Percentiles rank a stretch among this genome's conserved stretches.
These are phyloP conservation scores for Polychaeton citri DNA, from an alignment of 2,329 filamentous ascomycete genomes.

Conservation along the genomic window DNA sequence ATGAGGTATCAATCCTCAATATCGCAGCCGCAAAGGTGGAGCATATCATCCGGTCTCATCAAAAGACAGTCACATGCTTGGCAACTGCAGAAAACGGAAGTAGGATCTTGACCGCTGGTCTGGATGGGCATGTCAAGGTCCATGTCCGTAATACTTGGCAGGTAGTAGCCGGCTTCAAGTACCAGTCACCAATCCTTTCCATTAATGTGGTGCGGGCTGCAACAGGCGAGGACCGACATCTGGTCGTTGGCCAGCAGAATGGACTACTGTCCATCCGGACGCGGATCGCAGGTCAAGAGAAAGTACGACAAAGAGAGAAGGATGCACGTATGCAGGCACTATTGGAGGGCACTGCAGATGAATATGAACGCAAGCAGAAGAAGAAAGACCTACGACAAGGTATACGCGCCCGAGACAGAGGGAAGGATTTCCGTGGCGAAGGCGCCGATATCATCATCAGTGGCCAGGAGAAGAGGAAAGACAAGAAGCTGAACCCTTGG, in stretches of 20 bases:
- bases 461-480: conserved; percentile 50
- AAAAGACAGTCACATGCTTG: conserved; percentile 90
- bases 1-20: conserved; percentile 80
- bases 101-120: conserved; percentile 70
- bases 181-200: conserved; percentile 78
- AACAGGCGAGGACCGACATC: conserved; percentile 70
- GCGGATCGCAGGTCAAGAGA: conserved; percentile 71
- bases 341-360: conserved; percentile 62
- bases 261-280: conserved; percentile 86
- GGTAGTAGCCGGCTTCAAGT: conserved; percentile 88
- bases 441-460: conserved; percentile 81
- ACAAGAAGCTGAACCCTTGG: conserved; percentile 59
- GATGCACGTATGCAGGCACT: conserved; percentile 77
- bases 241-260: conserved; percentile 89
- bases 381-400: conserved; percentile 48
- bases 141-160: conserved; percentile 94
- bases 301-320: conserved; percentile 59
- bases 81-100: conserved; percentile 67
- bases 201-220: conserved; percentile 58
- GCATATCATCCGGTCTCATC: conserved; percentile 80
- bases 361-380: conserved; percentile 58
- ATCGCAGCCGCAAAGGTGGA: conserved; percentile 81
- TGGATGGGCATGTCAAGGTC: conserved; percentile 94
- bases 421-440: conserved; percentile 71
- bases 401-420: conserved; percentile 47